These are phyloP conservation scores for Candida koratica DNA, from an alignment of 805 yeast genomes.

Conservation along the genomic window DNA sequence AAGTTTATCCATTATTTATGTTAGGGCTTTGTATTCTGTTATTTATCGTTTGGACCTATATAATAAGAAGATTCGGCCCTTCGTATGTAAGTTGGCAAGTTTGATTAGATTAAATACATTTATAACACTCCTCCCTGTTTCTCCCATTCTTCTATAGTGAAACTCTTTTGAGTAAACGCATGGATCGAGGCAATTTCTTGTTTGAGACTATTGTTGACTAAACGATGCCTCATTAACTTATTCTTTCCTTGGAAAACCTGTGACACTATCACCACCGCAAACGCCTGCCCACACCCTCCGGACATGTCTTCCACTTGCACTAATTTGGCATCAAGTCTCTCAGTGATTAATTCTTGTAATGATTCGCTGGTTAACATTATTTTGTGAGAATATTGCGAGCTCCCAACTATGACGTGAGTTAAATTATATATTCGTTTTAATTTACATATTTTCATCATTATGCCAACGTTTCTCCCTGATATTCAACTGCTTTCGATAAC, in stretches of 20 bases:
- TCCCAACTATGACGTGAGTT: not conserved
- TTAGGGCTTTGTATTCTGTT: slow-evolving; percentile 23
- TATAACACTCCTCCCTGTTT: slow-evolving; percentile 33
- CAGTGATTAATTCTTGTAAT: slow-evolving; percentile 48
- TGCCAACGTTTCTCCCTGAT: slow-evolving; percentile 28
- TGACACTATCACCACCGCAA: slow-evolving; percentile 83
- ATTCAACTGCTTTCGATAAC: slow-evolving; percentile 27
- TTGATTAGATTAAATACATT: slow-evolving; percentile 1
- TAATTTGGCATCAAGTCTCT: slow-evolving; percentile 55
- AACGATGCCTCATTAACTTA: slow-evolving; percentile 77
- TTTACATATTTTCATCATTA: not conserved
- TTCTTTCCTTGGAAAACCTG: slow-evolving; percentile 73
- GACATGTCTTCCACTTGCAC: slow-evolving; percentile 75
- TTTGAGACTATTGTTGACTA: slow-evolving; percentile 74
- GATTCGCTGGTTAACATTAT: slow-evolving; percentile 36
- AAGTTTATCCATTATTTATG: slow-evolving; percentile 30
- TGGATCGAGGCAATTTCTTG: slow-evolving; percentile 87
- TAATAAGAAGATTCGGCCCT: slow-evolving; percentile 14
- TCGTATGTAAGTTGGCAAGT: not conserved
- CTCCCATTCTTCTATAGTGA: slow-evolving; percentile 84
- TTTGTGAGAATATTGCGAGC: slow-evolving; percentile 23
- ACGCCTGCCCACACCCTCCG: slow-evolving; percentile 98
- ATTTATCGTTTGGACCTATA: slow-evolving; percentile 23
- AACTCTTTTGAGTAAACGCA: slow-evolving; percentile 91
- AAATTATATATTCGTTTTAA: no score